These are phyloP conservation scores for Flaveria trinervia DNA, from an alignment of 129 eudicot genomes.

Conservation along the genomic window DNA sequence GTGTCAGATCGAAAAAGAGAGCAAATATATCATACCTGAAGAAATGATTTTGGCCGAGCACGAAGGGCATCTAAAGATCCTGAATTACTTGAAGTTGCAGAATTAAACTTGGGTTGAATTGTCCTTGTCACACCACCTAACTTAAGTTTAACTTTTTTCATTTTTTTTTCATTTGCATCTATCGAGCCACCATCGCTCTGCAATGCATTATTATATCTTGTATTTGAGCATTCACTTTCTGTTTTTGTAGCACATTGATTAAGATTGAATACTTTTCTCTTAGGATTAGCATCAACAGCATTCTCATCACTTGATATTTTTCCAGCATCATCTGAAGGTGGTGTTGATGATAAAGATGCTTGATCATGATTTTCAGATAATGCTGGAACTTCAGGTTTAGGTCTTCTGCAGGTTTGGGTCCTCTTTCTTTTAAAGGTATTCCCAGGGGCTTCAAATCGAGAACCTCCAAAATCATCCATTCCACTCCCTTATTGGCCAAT, in stretches of 20 bases:
- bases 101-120: slow-evolving; percentile 66
- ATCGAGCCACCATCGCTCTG: slow-evolving; percentile 20
- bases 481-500: slow-evolving; percentile 9
- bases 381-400: slow-evolving; percentile 60
- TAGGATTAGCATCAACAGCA: slow-evolving; percentile 50
- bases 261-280: slow-evolving; percentile 73
- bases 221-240: slow-evolving; percentile 44
- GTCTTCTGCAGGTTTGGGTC: slow-evolving; percentile 72
- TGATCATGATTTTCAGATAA: slow-evolving; percentile 41
- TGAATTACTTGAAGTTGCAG: slow-evolving; percentile 41
- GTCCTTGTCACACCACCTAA: slow-evolving; percentile 84
- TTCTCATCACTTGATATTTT: slow-evolving; percentile 79
- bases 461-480: slow-evolving; percentile 62
- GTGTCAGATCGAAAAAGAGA: background rate
- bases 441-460: slow-evolving; percentile 50
- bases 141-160: slow-evolving; percentile 77
- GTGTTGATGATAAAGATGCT: slow-evolving; percentile 50
- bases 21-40: slow-evolving; percentile 47
- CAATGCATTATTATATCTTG: slow-evolving; percentile 30
- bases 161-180: slow-evolving; percentile 40
- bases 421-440: slow-evolving; percentile 55
- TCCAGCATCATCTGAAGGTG: slow-evolving; percentile 62
- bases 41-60: slow-evolving; percentile 45
- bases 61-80: slow-evolving; percentile 51
- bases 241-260: slow-evolving; percentile 60